phyloP scores from a whole-genome alignment of 2,329 filamentous ascomycete genomes.

The Annulohypoxylon truncatum region DNA sequence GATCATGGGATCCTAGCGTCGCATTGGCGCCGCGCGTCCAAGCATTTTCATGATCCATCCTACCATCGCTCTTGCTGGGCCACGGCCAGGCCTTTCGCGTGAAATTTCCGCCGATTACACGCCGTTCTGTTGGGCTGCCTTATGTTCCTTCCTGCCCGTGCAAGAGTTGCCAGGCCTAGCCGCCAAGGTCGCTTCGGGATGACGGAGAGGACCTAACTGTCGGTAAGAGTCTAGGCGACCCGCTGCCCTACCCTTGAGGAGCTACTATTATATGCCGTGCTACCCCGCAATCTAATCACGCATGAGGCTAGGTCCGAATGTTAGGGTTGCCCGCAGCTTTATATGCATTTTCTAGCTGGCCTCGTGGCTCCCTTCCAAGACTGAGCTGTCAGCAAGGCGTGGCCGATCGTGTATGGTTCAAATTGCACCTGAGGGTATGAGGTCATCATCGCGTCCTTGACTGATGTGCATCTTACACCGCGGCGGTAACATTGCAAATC shows the following conservation, averaged over 20 bases:
- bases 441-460: conserved; percentile 27
- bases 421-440: conserved; percentile 34
- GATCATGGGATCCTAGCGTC: conserved; percentile 45
- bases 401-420: conserved; percentile 27
- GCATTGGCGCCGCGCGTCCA: conserved; percentile 35
- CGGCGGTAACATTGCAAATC: conserved; percentile 9
- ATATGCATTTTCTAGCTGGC: conserved; percentile 32
- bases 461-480: conserved; percentile 12
- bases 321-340: conserved; percentile 32
- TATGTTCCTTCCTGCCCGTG: conserved; percentile 2
- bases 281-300: conserved; percentile 42
- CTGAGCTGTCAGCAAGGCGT: conserved; percentile 38
- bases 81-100: conserved; percentile 18
- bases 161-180: conserved; percentile 12
- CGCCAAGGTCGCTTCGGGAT: conserved; percentile 32
- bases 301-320: conserved; percentile 22
- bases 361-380: conserved; percentile 33
- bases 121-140: conserved; percentile 23
- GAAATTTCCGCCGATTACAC: conserved; percentile 34
- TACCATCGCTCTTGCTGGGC: conserved; percentile 5
- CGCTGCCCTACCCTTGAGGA: conserved; percentile 9
- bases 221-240: conserved; percentile 35
- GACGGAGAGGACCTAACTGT: conserved; percentile 35
- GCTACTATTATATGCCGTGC: conserved; percentile 39
- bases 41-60: conserved; percentile 24